A percentile compares a stretch with the other conserved stretches of the same genome.
Evolutionary conservation across 2,329 filamentous ascomycete genomes (phyloP).

Genomic region (Ophiostoma piceae): DNA sequence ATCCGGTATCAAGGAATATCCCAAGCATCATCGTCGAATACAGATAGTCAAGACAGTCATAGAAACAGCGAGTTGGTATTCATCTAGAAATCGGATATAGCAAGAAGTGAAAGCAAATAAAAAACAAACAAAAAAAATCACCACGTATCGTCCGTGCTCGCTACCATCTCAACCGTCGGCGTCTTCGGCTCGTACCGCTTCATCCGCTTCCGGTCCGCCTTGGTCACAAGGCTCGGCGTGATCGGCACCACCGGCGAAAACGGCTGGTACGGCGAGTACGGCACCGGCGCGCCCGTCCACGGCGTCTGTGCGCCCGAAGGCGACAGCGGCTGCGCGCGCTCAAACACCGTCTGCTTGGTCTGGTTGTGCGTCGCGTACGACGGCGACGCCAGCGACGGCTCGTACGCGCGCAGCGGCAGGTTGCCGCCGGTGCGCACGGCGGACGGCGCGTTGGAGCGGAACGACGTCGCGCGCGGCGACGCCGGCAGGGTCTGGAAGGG

Average conservation of each 20-base stretch:
- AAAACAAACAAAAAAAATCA: constrained; percentile 32
- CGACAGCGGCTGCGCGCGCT: constrained; percentile 50
- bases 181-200: constrained; percentile 59
- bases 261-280: constrained; percentile 75
- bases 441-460: constrained; percentile 46
- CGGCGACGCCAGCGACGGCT: constrained; percentile 51
- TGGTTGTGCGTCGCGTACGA: constrained; percentile 36
- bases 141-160: constrained; percentile 60
- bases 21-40: not conserved
- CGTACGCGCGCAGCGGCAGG: constrained; percentile 58
- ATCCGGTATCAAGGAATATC: not conserved
- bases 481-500: constrained; percentile 36
- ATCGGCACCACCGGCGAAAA: constrained; percentile 70
- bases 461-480: constrained; percentile 26
- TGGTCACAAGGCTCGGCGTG: constrained; percentile 68
- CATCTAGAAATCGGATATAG: constrained; percentile 1
- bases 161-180: constrained; percentile 58
- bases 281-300: constrained; percentile 55
- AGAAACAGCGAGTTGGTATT: constrained; percentile 12
- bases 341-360: constrained; percentile 61
- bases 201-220: constrained; percentile 64
- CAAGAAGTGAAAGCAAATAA: not conserved
- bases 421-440: constrained; percentile 53
- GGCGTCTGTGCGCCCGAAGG: constrained; percentile 57
- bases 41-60: too few species aligned